These are phyloP conservation scores for Hamigera avellanea DNA, from an alignment of 495 filamentous ascomycete species.

Conservation along the genomic window DNA sequence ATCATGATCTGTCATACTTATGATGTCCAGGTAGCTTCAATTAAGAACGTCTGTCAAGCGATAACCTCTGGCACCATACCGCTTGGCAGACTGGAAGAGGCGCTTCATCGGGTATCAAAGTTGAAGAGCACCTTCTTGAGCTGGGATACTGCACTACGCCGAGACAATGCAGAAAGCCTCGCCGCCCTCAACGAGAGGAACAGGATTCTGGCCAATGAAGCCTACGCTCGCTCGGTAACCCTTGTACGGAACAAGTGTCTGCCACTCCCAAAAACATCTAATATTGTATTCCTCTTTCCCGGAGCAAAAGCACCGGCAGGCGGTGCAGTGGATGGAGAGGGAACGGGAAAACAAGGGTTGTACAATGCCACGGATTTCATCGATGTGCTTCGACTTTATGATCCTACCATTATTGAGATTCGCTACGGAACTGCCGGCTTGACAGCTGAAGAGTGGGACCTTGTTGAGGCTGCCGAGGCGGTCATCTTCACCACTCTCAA, in stretches of 20 bases:
- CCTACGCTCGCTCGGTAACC: constrained; percentile 28
- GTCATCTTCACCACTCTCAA: constrained; percentile 34
- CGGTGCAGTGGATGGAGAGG: constrained; percentile 37
- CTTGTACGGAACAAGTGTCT: constrained; percentile 8
- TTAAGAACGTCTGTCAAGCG: constrained; percentile 28
- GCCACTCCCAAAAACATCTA: constrained; percentile 20
- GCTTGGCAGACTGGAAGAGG: constrained; percentile 20
- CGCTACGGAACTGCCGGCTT: constrained; percentile 20
- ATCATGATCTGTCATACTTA: constrained; percentile 42
- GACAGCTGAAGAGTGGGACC: constrained; percentile 15
- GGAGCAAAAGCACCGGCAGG: constrained; percentile 26
- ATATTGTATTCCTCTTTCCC: constrained; percentile 32
- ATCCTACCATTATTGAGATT: constrained; percentile 17
- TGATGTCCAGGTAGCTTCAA: constrained; percentile 30
- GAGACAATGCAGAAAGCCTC: constrained; percentile 8
- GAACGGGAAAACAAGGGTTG: constrained; percentile 21
- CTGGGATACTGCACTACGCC: constrained; percentile 16
- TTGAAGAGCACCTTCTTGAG: constrained; percentile 26
- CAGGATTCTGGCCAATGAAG: constrained; percentile 15
- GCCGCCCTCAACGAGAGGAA: constrained; percentile 12
- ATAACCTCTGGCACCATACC: constrained; percentile 24
- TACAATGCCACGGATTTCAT: constrained; percentile 23
- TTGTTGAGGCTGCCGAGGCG: constrained; percentile 23
- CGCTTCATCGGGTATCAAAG: constrained; percentile 20
- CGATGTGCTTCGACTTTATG: constrained; percentile 17